A percentile compares a stretch with the other conserved stretches of the same genome.
phyloP scores from a whole-genome alignment of 2,329 filamentous ascomycete species.

The Botrytis paeoniae region DNA sequence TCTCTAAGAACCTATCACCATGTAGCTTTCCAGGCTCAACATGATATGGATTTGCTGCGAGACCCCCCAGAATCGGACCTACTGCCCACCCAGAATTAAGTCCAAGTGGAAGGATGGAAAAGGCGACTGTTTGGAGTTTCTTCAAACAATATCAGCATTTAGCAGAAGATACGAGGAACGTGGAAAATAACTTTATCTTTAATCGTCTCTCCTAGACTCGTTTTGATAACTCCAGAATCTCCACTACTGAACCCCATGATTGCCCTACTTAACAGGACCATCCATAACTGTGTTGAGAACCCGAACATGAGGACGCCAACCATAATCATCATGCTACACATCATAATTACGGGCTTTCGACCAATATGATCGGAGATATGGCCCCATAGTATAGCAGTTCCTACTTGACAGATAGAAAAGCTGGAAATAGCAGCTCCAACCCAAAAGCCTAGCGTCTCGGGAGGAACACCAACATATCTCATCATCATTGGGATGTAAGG shows the following conservation, averaged over 20 bases:
- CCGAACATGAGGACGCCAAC: slow-evolving; percentile 65
- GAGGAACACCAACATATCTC: background rate
- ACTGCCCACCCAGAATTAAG: slow-evolving; percentile 54
- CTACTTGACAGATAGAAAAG: slow-evolving; percentile 78
- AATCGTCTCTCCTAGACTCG: slow-evolving; percentile 70
- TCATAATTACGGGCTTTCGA: slow-evolving; percentile 73
- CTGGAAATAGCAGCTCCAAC: slow-evolving; percentile 39
- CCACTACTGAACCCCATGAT: slow-evolving; percentile 73
- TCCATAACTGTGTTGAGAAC: slow-evolving; percentile 58
- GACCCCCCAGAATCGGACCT: slow-evolving; percentile 39
- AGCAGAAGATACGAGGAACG: background rate
- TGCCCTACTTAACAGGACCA: slow-evolving; percentile 61
- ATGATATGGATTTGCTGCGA: slow-evolving; percentile 42
- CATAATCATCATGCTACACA: slow-evolving; percentile 62
- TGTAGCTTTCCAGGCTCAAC: slow-evolving; percentile 5
- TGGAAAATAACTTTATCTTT: background rate
- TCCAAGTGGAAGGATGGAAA: slow-evolving; percentile 53
- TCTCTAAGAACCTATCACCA: slow-evolving; percentile 5
- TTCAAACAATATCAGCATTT: slow-evolving; percentile 49
- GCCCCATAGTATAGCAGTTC: slow-evolving; percentile 82
- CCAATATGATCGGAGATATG: slow-evolving; percentile 65
- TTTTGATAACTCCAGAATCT: slow-evolving; percentile 71
- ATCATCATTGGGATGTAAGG: slow-evolving; percentile 10
- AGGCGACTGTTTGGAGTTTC: slow-evolving; percentile 62
- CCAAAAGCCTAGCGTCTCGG: background rate